A percentile compares a stretch with the other conserved stretches of the same genome.
phyloP scores from a whole-genome alignment of 2,329 filamentous ascomycete species.

The Phyllosticta citribraziliensis region DNA sequence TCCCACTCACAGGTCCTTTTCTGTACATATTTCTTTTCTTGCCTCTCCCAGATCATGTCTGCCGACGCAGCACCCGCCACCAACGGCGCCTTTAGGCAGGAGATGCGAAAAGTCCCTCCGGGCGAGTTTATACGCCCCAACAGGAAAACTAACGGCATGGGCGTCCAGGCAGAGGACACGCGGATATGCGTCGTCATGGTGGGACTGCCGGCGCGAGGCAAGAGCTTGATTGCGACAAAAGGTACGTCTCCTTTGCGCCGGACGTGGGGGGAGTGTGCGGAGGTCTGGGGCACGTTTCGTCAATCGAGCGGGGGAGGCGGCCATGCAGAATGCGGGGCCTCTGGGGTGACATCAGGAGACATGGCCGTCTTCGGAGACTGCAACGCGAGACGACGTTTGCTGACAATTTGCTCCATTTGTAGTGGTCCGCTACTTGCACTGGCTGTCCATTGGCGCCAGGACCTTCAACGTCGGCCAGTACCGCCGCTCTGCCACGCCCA shows the following conservation, averaged over 20 bases:
- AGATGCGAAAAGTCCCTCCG: slow-evolving; percentile 30
- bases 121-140: slow-evolving; percentile 36
- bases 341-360: background rate
- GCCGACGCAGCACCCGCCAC: slow-evolving; percentile 11
- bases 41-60: slow-evolving; percentile 13
- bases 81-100: slow-evolving; percentile 29
- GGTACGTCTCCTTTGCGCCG: slow-evolving; percentile 44
- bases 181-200: slow-evolving; percentile 99
- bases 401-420: background rate
- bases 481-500: slow-evolving; percentile 78
- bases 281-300: slow-evolving; percentile 4
- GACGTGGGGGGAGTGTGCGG: slow-evolving; percentile 1
- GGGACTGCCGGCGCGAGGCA: slow-evolving; percentile 86
- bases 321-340: slow-evolving; percentile 8
- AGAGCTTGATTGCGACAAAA: slow-evolving; percentile 96
- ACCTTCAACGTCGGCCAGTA: slow-evolving; percentile 98
- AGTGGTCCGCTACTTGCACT: slow-evolving; percentile 72
- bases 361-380: background rate
- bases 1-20: background rate
- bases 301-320: slow-evolving; percentile 6
- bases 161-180: slow-evolving; percentile 85
- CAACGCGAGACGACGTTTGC: background rate
- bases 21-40: slow-evolving; percentile 16
- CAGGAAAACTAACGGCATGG: slow-evolving; percentile 49
- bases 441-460: slow-evolving; percentile 87